A percentile compares a stretch with the other conserved stretches of the same genome.
These are phyloP conservation scores for Neoarthrinium moseri DNA, from an alignment of 2,329 filamentous ascomycete genomes.

Conservation along the genomic window DNA sequence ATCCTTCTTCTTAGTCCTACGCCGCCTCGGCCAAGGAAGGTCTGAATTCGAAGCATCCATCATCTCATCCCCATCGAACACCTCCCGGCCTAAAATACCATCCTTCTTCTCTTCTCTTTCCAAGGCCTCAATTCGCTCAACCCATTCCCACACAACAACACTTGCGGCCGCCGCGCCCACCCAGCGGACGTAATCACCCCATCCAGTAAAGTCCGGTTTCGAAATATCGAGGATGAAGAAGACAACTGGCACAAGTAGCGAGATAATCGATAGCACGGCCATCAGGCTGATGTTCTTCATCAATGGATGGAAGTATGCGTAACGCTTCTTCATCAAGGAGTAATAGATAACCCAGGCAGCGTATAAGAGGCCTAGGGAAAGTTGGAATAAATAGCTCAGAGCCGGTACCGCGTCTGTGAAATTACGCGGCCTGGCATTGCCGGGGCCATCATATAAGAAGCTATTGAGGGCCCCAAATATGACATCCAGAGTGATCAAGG, in stretches of 20 bases:
- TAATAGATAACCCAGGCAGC: conserved; percentile 95
- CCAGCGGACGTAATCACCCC: conserved; percentile 95
- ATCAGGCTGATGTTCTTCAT: conserved; percentile 89
- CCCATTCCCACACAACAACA: conserved; percentile 98
- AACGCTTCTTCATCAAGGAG: conserved; percentile 84
- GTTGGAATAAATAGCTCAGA: conserved; percentile 84
- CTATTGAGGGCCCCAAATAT: conserved; percentile 91
- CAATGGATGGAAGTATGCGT: conserved; percentile 84
- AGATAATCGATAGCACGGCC: conserved; percentile 72
- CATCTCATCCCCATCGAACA: conserved; percentile 95
- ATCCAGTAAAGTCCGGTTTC: conserved; percentile 80
- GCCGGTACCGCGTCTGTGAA: conserved; percentile 91
- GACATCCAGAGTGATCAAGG: conserved; percentile 85
- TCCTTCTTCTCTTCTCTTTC: conserved; percentile 94
- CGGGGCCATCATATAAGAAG: conserved; percentile 59
- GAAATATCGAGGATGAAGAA: conserved; percentile 93
- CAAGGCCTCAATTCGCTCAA: conserved; percentile 87
- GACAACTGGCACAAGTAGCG: conserved; percentile 85
- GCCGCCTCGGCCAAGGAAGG: conserved; percentile 42
- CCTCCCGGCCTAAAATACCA: conserved; percentile 83
- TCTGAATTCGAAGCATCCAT: conserved; percentile 61
- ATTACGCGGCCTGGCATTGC: conserved; percentile 62
- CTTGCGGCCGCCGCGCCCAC: conserved; percentile 92
- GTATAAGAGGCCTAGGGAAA: conserved; percentile 83
- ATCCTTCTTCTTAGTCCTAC: conserved; percentile 22